phyloP scores from a whole-genome alignment of 257 asterid species.

The Solanum pimpinellifolium region DNA sequence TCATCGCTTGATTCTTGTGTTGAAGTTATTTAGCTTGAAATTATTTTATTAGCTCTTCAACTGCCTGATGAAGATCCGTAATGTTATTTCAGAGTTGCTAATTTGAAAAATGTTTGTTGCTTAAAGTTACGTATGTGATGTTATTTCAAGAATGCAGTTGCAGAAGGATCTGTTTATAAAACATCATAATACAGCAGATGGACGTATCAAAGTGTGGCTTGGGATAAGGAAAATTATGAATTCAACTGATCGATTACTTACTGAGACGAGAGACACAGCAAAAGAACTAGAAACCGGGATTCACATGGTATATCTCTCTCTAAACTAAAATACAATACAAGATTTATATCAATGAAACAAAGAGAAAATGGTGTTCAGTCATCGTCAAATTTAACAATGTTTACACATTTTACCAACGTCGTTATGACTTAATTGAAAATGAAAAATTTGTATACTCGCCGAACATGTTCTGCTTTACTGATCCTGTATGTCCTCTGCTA shows the following conservation, averaged over 20 bases:
- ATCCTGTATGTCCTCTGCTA: background rate
- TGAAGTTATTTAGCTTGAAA: background rate
- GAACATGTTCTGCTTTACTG: background rate
- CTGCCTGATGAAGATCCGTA: background rate
- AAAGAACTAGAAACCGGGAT: conserved; percentile 61
- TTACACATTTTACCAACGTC: background rate
- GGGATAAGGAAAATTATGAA: conserved; percentile 82
- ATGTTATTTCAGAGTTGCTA: background rate
- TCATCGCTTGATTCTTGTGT: background rate
- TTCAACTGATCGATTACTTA: conserved; percentile 50
- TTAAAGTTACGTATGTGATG: background rate
- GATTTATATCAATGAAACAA: background rate
- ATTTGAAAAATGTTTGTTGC: background rate
- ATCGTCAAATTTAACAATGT: background rate
- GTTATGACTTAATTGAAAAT: background rate
- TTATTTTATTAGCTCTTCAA: background rate
- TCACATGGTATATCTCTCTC: conserved; percentile 45
- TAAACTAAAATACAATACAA: background rate
- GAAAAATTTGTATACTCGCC: background rate
- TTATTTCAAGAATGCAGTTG: conserved; percentile 28
- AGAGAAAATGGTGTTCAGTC: background rate
- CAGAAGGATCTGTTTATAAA: conserved; percentile 52
- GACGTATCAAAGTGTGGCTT: conserved; percentile 73
- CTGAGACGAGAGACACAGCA: conserved; percentile 59
- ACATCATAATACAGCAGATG: conserved; percentile 58